phyloP scores from a whole-genome alignment of 768 basidiomycete genomes.

The Porpolomopsis calyptriformis region DNA sequence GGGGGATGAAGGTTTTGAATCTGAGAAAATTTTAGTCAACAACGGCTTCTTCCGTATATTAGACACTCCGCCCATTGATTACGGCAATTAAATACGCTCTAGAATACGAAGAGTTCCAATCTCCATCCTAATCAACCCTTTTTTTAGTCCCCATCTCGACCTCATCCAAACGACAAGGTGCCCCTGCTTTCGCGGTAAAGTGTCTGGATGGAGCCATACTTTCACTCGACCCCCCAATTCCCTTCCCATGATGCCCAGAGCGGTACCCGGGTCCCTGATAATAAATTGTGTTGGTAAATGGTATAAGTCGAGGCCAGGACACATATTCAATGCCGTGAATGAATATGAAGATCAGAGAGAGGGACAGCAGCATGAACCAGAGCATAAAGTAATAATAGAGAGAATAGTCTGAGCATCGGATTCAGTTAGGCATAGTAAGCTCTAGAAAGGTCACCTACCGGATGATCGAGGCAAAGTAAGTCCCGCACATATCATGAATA shows the following conservation, averaged over 20 bases:
- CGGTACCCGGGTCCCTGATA: slow-evolving; percentile 87
- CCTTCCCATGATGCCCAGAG: slow-evolving; percentile 67
- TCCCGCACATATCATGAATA: slow-evolving; percentile 84
- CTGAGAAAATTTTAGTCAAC: no score
- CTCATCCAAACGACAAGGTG: slow-evolving; percentile 45
- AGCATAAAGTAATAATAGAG: slow-evolving; percentile 76
- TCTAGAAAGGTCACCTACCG: slow-evolving; percentile 40
- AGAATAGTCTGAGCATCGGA: slow-evolving; percentile 54
- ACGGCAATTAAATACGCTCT: no score
- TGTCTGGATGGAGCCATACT: no score
- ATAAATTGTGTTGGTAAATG: slow-evolving; percentile 73
- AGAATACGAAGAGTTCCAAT: no score
- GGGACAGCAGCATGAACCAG: slow-evolving; percentile 57
- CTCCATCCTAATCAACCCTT: slow-evolving; percentile 49
- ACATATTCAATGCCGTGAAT: slow-evolving; percentile 92
- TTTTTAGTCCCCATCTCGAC: slow-evolving; percentile 79
- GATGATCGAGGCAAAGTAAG: slow-evolving; percentile 80
- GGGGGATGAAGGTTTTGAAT: no score
- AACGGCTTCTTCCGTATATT: no score
- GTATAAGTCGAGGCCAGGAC: slow-evolving; percentile 82
- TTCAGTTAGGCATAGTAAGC: slow-evolving; percentile 1
- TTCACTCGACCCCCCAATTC: slow-evolving; percentile 31
- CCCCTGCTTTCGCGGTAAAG: no score
- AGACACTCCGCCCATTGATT: no score
- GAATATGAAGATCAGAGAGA: slow-evolving; percentile 63